These are phyloP conservation scores for Conticribra guillardii DNA, from an alignment of 108 stramenopile genomes.

Conservation along the genomic window DNA sequence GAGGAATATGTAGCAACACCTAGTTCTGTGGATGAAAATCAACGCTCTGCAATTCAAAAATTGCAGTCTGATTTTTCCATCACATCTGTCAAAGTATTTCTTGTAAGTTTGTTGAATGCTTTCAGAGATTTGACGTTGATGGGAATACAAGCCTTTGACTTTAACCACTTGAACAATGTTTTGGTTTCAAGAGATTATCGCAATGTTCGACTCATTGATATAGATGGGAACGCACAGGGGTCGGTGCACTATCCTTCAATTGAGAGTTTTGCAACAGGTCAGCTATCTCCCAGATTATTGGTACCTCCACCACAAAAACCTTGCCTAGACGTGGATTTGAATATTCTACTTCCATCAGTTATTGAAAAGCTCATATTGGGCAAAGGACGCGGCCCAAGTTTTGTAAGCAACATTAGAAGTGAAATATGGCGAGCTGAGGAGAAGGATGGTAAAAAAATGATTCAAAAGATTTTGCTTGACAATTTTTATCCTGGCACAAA, in stretches of 20 bases:
- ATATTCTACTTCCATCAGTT: conserved; percentile 64
- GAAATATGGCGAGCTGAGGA: conserved; percentile 68
- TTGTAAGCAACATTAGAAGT: conserved; percentile 62
- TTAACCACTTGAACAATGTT: conserved; percentile 78
- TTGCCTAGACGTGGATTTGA: conserved; percentile 68
- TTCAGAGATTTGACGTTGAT: conserved; percentile 61
- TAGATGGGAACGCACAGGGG: conserved; percentile 23
- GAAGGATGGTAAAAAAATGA: conserved; percentile 55
- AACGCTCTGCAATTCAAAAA: conserved; percentile 24
- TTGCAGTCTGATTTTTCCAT: conserved; percentile 62
- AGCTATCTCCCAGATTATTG: background rate
- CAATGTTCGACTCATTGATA: conserved; percentile 63
- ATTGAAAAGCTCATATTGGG: conserved; percentile 73
- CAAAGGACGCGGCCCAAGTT: conserved; percentile 64
- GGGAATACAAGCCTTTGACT: conserved; percentile 80
- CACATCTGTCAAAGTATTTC: conserved; percentile 67
- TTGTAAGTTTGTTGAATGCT: conserved; percentile 70
- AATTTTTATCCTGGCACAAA: conserved; percentile 60
- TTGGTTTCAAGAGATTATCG: conserved; percentile 74
- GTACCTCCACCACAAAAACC: conserved; percentile 54
- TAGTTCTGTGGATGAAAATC: conserved; percentile 12
- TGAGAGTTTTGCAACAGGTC: conserved; percentile 1
- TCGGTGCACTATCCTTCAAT: conserved; percentile 6
- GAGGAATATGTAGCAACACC: conserved; percentile 55
- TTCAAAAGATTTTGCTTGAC: conserved; percentile 51